Base-by-base conservation (phyloP, 495 filamentous ascomycete genomes). In the Daldinia concentrica region DNA sequence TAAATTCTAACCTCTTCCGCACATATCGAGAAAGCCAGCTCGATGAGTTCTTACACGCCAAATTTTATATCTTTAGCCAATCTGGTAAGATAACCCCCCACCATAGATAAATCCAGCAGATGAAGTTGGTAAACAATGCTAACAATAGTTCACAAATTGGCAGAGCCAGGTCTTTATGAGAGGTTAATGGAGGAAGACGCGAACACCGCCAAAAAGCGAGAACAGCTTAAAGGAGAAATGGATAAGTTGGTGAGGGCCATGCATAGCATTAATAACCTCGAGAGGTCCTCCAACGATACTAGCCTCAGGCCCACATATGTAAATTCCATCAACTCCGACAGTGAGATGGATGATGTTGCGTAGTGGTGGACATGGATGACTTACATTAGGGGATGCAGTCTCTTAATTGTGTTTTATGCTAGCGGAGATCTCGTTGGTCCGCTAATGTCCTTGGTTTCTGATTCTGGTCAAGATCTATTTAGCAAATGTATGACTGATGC, bases 111-210 rank as follows among this genome's bases (percentile, higher is more conserved):
- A 7, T 6, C 17, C 29, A 11, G 8, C 12, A 55, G n/a, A 50
- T 37, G 26, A 45, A 41, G 2, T 2, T 36, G 26, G 32, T 24
- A 41, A 30, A 52, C 4, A 37, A 34, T 55, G 22, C 48, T 69
- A 61, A 58, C 60, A 39, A 30, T 45, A 6, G 27, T 27, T 58
- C 29, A 63, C 39, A 19, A 22, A 37, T 19, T 24, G 32, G 9
- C 58, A 78, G 80, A 69, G 17, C 74, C 69, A 0, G 72, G 77
- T 15, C 63, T 77, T 0, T 80, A 83, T 62, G 55, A 66, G 8
- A 58, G 72, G 6, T 76, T 86, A 3, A 85, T 86, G 81, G 79
- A 79, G 29, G 84, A 86, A 64, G 82, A 84, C 12, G 68, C 76
- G 0, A 77, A 73, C 17, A 84, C 78, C 0, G 79, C 80, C 4